Evolutionary conservation across 192 early-diverging fungal genomes (phyloP).

Genomic region (Chytriomyces sp.): DNA sequence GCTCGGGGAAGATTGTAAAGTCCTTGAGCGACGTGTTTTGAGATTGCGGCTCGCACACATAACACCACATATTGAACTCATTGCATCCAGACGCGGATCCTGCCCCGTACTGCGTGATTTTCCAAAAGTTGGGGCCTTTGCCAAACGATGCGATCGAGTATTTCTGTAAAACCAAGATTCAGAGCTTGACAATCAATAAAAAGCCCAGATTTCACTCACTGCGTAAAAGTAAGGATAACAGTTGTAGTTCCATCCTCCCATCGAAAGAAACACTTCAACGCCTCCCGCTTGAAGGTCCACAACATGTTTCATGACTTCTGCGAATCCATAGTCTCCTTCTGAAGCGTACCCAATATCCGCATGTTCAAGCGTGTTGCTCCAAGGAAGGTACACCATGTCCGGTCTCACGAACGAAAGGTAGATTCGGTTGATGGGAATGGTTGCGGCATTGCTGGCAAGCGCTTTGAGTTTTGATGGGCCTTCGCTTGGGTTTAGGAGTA

Average conservation of each 20-base stretch:
- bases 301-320: not conserved
- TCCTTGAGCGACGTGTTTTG: not conserved
- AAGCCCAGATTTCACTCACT: not conserved
- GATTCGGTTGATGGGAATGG: conserved; percentile 21
- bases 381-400: conserved; percentile 19
- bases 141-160: too few relatives aligned
- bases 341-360: conserved; percentile 23
- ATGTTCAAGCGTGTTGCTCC: conserved; percentile 10
- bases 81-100: conserved; percentile 15
- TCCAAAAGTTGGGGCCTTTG: not conserved
- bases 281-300: not conserved
- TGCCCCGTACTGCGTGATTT: conserved; percentile 23
- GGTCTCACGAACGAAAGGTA: conserved; percentile 19
- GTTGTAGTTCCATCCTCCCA: conserved; percentile 20
- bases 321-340: conserved; percentile 12
- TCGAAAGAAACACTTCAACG: conserved; percentile 21
- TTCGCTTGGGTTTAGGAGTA: conserved; percentile 4
- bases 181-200: too few relatives aligned
- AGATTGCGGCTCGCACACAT: conserved; percentile 13
- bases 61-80: conserved; percentile 18
- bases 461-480: conserved; percentile 4
- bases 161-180: too few relatives aligned
- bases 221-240: conserved; percentile 17
- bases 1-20: conserved; percentile 28
- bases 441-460: conserved; percentile 18